These are phyloP conservation scores for Macroventuria anomochaeta DNA, from an alignment of 2,329 filamentous ascomycete genomes.

Conservation along the genomic window DNA sequence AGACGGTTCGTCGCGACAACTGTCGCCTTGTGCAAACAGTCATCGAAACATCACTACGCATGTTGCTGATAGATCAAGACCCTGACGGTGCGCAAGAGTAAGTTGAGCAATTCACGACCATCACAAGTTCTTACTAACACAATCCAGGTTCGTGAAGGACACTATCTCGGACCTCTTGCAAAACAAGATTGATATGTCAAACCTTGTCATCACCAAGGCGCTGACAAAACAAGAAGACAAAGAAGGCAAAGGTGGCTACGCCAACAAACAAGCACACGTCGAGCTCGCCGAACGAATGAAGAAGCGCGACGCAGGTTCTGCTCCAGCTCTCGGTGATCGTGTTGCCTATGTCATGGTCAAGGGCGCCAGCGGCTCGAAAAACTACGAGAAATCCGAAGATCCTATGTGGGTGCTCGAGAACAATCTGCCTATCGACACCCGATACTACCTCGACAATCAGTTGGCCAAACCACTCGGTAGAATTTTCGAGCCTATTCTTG, in stretches of 20 bases:
- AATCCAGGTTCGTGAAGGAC: conserved; percentile 85
- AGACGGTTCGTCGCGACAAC: conserved; percentile 96
- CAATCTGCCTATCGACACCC: conserved; percentile 97
- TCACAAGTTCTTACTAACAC: not conserved
- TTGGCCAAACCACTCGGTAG: conserved; percentile 90
- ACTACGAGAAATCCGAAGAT: conserved; percentile 97
- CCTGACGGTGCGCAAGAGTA: conserved; percentile 91
- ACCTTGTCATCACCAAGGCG: conserved; percentile 98
- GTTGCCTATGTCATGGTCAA: conserved; percentile 99
- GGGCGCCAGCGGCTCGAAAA: conserved; percentile 85
- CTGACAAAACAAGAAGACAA: conserved; percentile 70
- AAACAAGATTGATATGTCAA: conserved; percentile 98
- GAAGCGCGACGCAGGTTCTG: conserved; percentile 94
- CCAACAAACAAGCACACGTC: conserved; percentile 92
- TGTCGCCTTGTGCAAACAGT: conserved; percentile 94
- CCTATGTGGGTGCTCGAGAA: conserved; percentile 96
- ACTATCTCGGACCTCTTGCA: conserved; percentile 94
- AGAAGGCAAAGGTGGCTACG: conserved; percentile 62
- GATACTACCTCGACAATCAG: conserved; percentile 98
- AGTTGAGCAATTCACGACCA: conserved; percentile 49
- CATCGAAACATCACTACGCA: conserved; percentile 93
- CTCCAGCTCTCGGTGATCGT: conserved; percentile 89
- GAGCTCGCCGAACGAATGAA: conserved; percentile 96
- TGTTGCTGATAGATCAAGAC: conserved; percentile 94
- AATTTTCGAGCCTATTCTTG: conserved; percentile 97